Base-by-base conservation (phyloP, 345 rosid species). In the Noccaea caerulescens region DNA sequence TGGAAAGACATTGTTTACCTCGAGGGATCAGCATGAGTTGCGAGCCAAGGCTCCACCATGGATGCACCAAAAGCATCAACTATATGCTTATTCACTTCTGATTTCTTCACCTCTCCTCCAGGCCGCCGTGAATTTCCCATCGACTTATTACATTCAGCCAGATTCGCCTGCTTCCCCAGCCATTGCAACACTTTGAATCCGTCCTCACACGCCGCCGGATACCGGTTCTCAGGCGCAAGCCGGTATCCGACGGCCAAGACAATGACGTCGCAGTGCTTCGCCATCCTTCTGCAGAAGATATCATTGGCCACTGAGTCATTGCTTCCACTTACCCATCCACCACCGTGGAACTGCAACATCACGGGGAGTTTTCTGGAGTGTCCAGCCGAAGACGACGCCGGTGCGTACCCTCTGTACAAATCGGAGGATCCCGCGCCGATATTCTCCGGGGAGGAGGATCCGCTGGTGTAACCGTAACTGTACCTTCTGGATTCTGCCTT, bases 301-400 rank as follows among this genome's bases (percentile, higher is more conserved):
- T 88, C 99, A 68, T 91, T 94, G 4, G 93, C 93, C 51, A 84
- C 93, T 13, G 98, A 93, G 58, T 91, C 97, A 41, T 85, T 86
- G 63, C 96, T 86, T 58, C 98, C 96, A 60, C 96, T 91, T 41
- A 94, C 95, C 96, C 96, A 91, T 7, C 97, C 96, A 0, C 99
- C 99, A 25, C 98, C 97, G 27, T 94, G 97, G 27, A 91, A 94
- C 84, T 94, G 98, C 82, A 94, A 38, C 82, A 91, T 82, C 34
- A 94, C 79, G 18, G 95, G 96, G 47, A 94, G 73, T 64, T 82
- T 86, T 69, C 88, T 62, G 11, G 69, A 75, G 6, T 83, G 82
- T 9, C 71, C 80, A 44, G 23, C 18, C 3, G 70, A 25, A 0
- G 71, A 57, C 3, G 67, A 45, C 50, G 61, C 13, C 4, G 98